Conservation (phyloP, 2,329 filamentous ascomycete species). For the Aureobasidium pullulans region DNA sequence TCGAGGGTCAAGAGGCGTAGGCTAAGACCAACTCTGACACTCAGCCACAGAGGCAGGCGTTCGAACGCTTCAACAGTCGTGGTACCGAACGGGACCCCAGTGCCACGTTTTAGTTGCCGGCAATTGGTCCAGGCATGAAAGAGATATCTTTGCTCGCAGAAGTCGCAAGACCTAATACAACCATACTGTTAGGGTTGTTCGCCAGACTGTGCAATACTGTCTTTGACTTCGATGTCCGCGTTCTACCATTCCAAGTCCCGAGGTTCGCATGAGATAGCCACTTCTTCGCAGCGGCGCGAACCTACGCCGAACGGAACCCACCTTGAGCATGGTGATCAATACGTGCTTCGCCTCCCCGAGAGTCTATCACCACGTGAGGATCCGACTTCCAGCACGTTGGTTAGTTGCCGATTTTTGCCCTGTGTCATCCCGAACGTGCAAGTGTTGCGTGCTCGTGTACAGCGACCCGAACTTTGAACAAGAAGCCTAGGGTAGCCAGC, state of each 20-base stretch:
- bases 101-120: constrained; percentile 12
- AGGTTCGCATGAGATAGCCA: not conserved
- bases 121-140: not conserved
- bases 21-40: not conserved
- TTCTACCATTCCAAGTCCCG: not conserved
- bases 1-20: not conserved
- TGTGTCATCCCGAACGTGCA: not conserved
- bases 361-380: constrained; percentile 3
- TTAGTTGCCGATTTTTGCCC: not conserved
- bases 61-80: constrained; percentile 5
- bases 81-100: constrained; percentile 12
- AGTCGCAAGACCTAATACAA: not conserved
- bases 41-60: constrained; percentile 7
- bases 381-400: not conserved
- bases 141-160: not conserved
- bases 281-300: not conserved
- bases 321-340: constrained; percentile 1
- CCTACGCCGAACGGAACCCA: not conserved
- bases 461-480: not conserved
- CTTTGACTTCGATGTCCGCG: not conserved
- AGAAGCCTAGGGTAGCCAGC: not conserved
- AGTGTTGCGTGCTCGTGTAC: constrained; percentile 9
- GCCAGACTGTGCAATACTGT: not conserved
- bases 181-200: not conserved
- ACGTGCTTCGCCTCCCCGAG: constrained; percentile 3